These are phyloP conservation scores for Toxicodendron radicans DNA, from an alignment of 345 rosid genomes.

Conservation along the genomic window DNA sequence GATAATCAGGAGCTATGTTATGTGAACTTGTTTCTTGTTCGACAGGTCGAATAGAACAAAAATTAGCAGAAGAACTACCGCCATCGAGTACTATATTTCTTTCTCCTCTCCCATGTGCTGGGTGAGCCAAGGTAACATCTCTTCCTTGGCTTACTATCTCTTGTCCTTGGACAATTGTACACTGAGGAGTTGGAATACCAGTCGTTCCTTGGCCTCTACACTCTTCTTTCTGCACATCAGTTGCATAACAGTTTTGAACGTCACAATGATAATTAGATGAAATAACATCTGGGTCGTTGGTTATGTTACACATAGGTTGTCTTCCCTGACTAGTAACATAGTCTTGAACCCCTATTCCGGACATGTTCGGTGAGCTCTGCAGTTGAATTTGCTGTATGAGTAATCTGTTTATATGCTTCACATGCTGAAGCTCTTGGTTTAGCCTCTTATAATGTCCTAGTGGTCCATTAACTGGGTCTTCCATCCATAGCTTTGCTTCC, in stretches of 20 bases:
- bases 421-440: neutral
- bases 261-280: neutral
- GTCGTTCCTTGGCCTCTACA: neutral
- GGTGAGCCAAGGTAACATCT: neutral
- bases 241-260: neutral
- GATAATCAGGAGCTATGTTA: neutral
- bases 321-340: neutral
- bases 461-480: conserved; percentile 30
- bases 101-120: neutral
- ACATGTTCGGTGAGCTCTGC: no score
- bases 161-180: neutral
- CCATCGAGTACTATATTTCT: neutral
- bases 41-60: neutral
- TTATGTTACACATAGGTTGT: neutral
- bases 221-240: neutral
- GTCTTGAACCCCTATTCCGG: neutral
- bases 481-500: conserved; percentile 34
- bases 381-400: neutral
- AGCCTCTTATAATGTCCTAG: conserved; percentile 14
- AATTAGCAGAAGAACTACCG: neutral
- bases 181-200: neutral
- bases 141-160: neutral
- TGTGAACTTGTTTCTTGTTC: neutral
- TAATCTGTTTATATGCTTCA: conserved; percentile 4
- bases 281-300: neutral